Percentiles rank a stretch among this genome's conserved stretches.
Conservation (phyloP, 1,139 yeast genomes). For the Magnusiomyces sp. region DNA sequence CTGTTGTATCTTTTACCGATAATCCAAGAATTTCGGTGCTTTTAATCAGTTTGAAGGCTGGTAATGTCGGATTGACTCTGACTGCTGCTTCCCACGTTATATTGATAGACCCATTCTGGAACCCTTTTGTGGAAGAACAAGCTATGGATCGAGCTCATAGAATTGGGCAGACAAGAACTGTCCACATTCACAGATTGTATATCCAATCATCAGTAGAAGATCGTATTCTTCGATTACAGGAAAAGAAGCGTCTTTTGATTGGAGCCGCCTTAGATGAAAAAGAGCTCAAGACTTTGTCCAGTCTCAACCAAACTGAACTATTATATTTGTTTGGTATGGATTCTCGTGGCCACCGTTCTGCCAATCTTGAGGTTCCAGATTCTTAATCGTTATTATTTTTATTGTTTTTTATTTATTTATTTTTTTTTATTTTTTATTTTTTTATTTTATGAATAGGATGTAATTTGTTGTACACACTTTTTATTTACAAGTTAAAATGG, state of each 20-base stretch:
- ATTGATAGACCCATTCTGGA: constrained; percentile 92
- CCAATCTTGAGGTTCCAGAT: constrained; percentile 5
- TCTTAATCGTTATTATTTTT: not conserved
- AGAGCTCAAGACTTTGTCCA: constrained; percentile 56
- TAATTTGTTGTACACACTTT: not conserved
- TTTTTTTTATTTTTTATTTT: not conserved
- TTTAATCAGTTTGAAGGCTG: constrained; percentile 76
- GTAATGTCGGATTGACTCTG: constrained; percentile 84
- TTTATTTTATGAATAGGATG: not conserved
- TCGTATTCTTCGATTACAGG: constrained; percentile 70
- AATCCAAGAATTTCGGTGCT: constrained; percentile 45
- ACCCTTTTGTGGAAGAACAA: constrained; percentile 91
- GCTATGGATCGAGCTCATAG: constrained; percentile 94
- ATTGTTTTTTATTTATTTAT: constrained; percentile 6
- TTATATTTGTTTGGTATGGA: constrained; percentile 68
- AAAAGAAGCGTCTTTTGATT: constrained; percentile 63
- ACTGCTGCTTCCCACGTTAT: constrained; percentile 91
- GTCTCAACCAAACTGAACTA: constrained; percentile 61
- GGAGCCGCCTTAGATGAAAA: constrained; percentile 76
- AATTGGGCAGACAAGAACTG: constrained; percentile 77
- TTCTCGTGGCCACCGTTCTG: constrained; percentile 5
- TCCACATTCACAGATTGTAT: constrained; percentile 62
- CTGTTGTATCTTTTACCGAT: constrained; percentile 57
- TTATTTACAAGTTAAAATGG: no score
- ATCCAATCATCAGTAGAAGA: constrained; percentile 71